phyloP scores from a whole-genome alignment of 2,329 filamentous ascomycete genomes.

The Dothideomycetes sp. region DNA sequence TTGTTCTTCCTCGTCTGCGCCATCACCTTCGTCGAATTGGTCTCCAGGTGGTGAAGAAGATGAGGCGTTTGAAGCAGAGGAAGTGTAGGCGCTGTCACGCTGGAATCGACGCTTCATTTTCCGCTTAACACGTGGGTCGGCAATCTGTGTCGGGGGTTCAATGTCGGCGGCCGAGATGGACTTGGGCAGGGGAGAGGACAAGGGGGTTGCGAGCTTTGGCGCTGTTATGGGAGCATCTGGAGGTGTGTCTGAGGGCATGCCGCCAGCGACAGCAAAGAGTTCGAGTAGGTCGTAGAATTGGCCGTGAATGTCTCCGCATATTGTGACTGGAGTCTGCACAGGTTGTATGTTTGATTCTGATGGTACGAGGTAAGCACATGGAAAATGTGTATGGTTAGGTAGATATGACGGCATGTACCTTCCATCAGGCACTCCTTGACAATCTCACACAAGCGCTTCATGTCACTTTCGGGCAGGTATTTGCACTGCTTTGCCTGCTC shows the following conservation, averaged over 20 bases:
- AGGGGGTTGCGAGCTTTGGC: conserved; percentile 3
- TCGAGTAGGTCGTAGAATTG: conserved; percentile 98
- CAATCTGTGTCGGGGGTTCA: conserved; percentile 82
- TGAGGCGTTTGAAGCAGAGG: conserved; percentile 32
- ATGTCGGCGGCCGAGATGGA: conserved; percentile 85
- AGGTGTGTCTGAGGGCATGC: conserved; percentile 70
- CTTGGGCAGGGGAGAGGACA: conserved; percentile 28
- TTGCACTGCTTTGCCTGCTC: conserved; percentile 95
- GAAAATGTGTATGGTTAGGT: neutral
- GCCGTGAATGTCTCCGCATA: conserved; percentile 96
- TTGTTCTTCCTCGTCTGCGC: conserved; percentile 33
- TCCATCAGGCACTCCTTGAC: conserved; percentile 99
- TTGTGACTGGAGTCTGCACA: conserved; percentile 90
- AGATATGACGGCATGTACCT: conserved; percentile 41
- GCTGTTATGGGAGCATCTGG: conserved; percentile 6
- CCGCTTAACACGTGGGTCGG: conserved; percentile 73
- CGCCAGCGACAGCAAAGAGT: conserved; percentile 90
- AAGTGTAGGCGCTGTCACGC: conserved; percentile 42
- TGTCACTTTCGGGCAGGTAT: conserved; percentile 87
- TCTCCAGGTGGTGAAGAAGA: conserved; percentile 10
- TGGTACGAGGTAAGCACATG: neutral
- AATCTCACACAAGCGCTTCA: conserved; percentile 98
- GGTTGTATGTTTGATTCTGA: conserved; percentile 97
- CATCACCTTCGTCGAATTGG: conserved; percentile 26
- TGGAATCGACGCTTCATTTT: conserved; percentile 58